Base-by-base conservation (phyloP, 1,284 basidiomycete genomes). In the Schizophyllum amplum region DNA sequence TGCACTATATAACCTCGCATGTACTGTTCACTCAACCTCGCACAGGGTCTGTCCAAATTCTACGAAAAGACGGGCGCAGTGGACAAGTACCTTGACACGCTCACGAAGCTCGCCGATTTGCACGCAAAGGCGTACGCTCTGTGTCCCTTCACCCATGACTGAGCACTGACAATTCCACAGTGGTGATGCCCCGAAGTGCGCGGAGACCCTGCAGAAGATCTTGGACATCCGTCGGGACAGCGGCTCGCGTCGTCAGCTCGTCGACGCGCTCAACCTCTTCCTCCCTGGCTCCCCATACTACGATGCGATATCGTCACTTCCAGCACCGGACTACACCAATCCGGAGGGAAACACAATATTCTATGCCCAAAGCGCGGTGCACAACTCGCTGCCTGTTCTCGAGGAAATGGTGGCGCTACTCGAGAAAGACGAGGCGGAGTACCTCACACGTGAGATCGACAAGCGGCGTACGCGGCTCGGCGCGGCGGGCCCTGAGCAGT, bases 211-310 rank as follows among this genome's bases (percentile, higher is more conserved):
- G 48, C 90, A 94, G 67, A 90, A 86, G 62, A 73, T 92, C 46
- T 71, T 97, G n/a, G 78, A 83, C 1, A 66, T 86, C 1, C 79
- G 83, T 24, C 75, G 84, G 17, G 73, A 81, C 52, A 76, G 84
- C 59, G 90, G 89, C 0, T 80, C 80, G 2, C 73, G 75, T 26
- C 5, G 51, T 15, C 61, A 95, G 91, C 65, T 95, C 21, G 80
- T 85, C 55, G 73, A 79, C 27, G 79, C 85, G 0, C 76, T 98
- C 9, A 76, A 76, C 3, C 75, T 89, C 25, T 75, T 94, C 9
- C 82, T 98, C 4, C 90, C 92, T 0, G 81, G 82, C 9, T 95
- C 94, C 6, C 74, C 80, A 0, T 73, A 87, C 24, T 88, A 88
- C 63, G 62, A 74, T 0, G 72, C 85, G 1, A 74, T 98, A 2